These are phyloP conservation scores for Eucalyptus rudis DNA, from an alignment of 345 rosid genomes.

Conservation along the genomic window DNA sequence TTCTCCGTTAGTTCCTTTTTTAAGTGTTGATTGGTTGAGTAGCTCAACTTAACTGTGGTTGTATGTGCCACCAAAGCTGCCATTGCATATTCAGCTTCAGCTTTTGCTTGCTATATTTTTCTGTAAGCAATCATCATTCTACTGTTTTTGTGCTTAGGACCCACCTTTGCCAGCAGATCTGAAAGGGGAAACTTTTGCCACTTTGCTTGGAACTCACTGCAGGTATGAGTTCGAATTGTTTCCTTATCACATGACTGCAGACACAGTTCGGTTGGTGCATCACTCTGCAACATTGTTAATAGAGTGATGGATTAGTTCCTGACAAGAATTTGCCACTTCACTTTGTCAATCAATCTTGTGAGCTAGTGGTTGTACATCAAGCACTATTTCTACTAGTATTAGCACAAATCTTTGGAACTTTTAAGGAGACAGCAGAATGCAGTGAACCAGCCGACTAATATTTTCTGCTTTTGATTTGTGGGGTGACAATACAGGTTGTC, in stretches of 20 bases:
- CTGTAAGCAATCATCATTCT: neutral
- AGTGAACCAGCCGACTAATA: neutral
- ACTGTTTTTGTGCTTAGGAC: slow-evolving; percentile 30
- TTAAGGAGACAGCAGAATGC: neutral
- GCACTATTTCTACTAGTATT: neutral
- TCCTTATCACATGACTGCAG: neutral
- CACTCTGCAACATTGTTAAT: neutral
- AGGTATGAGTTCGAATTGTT: slow-evolving; percentile 30
- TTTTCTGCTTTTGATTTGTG: neutral
- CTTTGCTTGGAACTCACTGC: slow-evolving; percentile 79
- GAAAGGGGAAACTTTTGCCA: slow-evolving; percentile 66
- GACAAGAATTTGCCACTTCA: neutral
- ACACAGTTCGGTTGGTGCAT: neutral
- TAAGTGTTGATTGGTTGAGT: neutral
- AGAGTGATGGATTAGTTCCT: neutral
- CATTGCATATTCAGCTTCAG: neutral
- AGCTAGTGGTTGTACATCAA: neutral
- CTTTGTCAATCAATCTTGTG: neutral
- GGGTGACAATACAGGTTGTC: neutral
- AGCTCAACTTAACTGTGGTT: neutral
- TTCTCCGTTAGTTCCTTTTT: neutral
- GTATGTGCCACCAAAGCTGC: neutral
- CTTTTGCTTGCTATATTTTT: neutral
- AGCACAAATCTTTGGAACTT: neutral
- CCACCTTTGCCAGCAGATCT: slow-evolving; percentile 85